Evolutionary conservation across 805 yeast species (phyloP), one percentile per base, ranked within the genome.

Genomic region (Candida piceae): DNA sequence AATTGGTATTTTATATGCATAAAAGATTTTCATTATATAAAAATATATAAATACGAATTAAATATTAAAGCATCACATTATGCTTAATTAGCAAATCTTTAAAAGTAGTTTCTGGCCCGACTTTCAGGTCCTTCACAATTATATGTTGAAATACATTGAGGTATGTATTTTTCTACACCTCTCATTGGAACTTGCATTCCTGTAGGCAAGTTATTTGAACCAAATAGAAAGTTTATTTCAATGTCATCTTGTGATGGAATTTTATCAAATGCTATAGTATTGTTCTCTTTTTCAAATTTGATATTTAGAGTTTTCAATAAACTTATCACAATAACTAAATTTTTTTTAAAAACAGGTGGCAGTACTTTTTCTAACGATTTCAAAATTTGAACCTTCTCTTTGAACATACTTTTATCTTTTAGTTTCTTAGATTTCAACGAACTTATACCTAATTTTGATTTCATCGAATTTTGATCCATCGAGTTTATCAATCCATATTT

Each of bases 1-100:
- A 1, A 50, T 87, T 29, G 94, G 95, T 19, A 64, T 84, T 18
- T 56, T 82, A 4, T 86, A 81, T 48, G 73, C 68, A 5, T 53
- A 21, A 16, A 8, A 18, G 16, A 32, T 26, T 32, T 34, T 24
- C 13, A 13, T n/a, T n/a, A n/a, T n/a, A 15, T 12, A 4, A 16
- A 21, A 21, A 21, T 21, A 10, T 21, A 17, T 3, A 19, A 23
- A 24, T 18, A 32, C 13, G 16, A 28, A 12, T 16, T 23, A 22
- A 15, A n/a, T 20, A n/a, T n/a, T n/a, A n/a, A n/a, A 7, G n/a
- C n/a, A n/a, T n/a, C n/a, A n/a, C n/a, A n/a, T n/a, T n/a, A n/a
- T n/a, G n/a, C n/a, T n/a, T n/a, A n/a, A n/a, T n/a, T n/a, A n/a
- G n/a, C n/a, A n/a, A n/a, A n/a, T n/a, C n/a, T n/a, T 27, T 30